These are phyloP conservation scores for Flaveria trinervia DNA, from an alignment of 129 eudicot species.

Conservation along the genomic window DNA sequence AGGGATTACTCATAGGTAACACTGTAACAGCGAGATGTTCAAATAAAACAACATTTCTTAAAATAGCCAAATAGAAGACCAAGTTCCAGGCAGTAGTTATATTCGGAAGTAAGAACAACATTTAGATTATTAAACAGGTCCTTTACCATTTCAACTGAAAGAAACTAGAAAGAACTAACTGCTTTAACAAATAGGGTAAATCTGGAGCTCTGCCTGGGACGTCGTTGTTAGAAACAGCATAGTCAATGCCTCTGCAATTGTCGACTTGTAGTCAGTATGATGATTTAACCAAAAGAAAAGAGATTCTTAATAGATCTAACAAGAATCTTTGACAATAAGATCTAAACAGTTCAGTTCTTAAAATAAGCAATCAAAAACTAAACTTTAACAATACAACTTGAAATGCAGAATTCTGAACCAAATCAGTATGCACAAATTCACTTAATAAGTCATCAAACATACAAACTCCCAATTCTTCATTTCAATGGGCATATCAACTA, in stretches of 20 bases:
- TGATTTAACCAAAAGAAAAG: not conserved
- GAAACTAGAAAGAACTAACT: slow-evolving; percentile 35
- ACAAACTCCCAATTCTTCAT: not conserved
- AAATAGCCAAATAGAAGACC: not conserved
- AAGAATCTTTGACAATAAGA: not conserved
- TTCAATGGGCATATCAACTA: not conserved
- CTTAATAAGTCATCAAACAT: not conserved
- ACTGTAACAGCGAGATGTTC: slow-evolving; percentile 3
- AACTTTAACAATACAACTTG: not conserved
- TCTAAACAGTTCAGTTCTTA: not conserved
- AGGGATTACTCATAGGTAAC: not conserved
- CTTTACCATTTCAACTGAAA: slow-evolving; percentile 3
- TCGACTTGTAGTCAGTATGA: slow-evolving; percentile 21
- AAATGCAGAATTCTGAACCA: not conserved
- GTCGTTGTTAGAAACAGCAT: slow-evolving; percentile 66
- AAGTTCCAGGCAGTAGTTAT: not conserved
- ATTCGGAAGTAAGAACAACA: not conserved
- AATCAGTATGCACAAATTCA: not conserved
- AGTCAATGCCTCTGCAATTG: slow-evolving; percentile 73
- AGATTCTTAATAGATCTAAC: not conserved
- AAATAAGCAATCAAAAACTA: not conserved
- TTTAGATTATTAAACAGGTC: not conserved
- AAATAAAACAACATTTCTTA: not conserved
- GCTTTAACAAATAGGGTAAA: slow-evolving; percentile 59
- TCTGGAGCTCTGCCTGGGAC: slow-evolving; percentile 56